Base-by-base conservation (phyloP, 2,329 filamentous ascomycete genomes). In the Metarhizium brunneum region DNA sequence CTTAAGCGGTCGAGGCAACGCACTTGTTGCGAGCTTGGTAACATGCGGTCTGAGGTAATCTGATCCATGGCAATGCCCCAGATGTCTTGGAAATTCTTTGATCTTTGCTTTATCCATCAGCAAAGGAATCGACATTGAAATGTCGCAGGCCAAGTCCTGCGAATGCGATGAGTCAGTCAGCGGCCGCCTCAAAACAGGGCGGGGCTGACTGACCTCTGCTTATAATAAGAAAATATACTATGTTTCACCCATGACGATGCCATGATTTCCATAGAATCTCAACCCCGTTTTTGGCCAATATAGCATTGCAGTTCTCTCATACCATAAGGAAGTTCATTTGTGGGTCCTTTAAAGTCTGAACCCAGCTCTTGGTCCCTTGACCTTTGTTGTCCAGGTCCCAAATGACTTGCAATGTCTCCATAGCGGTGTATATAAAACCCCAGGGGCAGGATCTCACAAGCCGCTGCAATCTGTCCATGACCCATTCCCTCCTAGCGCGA, bases 361-460 rank as follows among this genome's bases (percentile, higher is more conserved):
- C 64, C 76, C 76, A 78, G 45, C 71, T 73, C 52, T 59, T 66
- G 11, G 61, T 62, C 0, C 56, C 60, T 25, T 61, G 61, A 0
- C 62, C 65, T 7, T 68, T 61, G 2, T 66, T 67, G 6, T 75
- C 72, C 18, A 71, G 57, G 10, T 60, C 63, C 76, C 76, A 79
- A 0, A 79, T 68, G 4, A 71, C 64, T 48, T 71, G 66, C 45
- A 80, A 61, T n/a, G 71, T 73, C 47, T 76, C 71, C 59, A 75
- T 70, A 5, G 75, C 74, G 1, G 75, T 76, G 52, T 74, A 69
- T 4, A 79, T 65, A 54, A 79, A 80, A 0, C 76, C 76, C 75
- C 77, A 80, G 0, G 76, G 75, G 49, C 69, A 74, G 13, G 69
- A 66, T 20, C 69, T 62, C 32, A 74, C 71, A 18, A 74, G 66